Conservation (phyloP, 306 rosid species). For the Lathyrus aphaca region DNA sequence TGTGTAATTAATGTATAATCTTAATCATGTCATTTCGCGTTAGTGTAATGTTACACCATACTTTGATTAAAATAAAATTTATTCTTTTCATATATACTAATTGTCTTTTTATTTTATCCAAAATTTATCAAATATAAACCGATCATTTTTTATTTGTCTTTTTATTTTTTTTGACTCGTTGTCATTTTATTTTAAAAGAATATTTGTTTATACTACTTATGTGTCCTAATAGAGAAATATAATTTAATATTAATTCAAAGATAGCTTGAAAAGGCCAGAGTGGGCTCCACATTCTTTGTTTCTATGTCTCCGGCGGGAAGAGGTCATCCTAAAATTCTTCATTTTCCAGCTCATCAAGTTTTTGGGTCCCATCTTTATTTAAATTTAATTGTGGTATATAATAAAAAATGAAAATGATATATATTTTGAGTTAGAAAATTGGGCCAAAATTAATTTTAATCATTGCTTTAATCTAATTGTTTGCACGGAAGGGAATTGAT, state of each 20-base stretch:
- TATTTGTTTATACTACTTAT: background rate
- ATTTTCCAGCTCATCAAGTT: conserved; percentile 16
- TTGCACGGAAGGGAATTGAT: too few species aligned
- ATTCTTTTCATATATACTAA: background rate
- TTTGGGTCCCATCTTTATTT: background rate
- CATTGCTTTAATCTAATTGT: too few species aligned
- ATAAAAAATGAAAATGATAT: background rate
- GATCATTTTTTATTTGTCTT: background rate
- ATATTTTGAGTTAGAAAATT: background rate
- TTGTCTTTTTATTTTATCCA: background rate
- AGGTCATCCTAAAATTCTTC: conserved; percentile 40
- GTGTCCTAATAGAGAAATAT: conserved; percentile 21
- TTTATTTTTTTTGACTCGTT: background rate
- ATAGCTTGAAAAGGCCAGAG: conserved; percentile 28
- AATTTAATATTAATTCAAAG: background rate
- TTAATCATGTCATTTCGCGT: background rate
- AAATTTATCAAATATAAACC: background rate
- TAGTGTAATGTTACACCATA: background rate
- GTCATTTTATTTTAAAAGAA: background rate
- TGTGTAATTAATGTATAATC: background rate
- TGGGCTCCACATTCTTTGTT: conserved; percentile 41
- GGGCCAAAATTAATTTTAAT: too few species aligned
- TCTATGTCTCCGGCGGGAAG: conserved; percentile 46
- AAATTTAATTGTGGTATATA: background rate
- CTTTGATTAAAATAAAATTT: background rate